These are phyloP conservation scores for Leptographium wingfieldii DNA, from an alignment of 2,329 filamentous ascomycete genomes.

Conservation along the genomic window DNA sequence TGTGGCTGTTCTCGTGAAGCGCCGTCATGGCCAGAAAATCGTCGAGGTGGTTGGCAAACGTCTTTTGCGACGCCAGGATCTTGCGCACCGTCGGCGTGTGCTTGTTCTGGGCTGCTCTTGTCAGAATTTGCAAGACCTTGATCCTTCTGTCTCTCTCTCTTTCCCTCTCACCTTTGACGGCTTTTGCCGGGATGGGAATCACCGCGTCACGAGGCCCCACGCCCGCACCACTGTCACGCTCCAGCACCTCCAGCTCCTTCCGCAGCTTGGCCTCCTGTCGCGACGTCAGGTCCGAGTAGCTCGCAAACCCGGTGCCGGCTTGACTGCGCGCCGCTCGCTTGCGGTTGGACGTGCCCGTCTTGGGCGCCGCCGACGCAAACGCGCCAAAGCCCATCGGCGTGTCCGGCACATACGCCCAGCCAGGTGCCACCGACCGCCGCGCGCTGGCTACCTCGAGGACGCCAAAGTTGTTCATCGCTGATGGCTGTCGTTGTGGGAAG, in stretches of 20 bases:
- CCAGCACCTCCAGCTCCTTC: conserved; percentile 70
- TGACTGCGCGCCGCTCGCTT: conserved; percentile 55
- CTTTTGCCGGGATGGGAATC: conserved; percentile 54
- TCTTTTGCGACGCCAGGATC: conserved; percentile 70
- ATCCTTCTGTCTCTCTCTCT: conserved; percentile 21
- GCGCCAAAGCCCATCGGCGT: conserved; percentile 40
- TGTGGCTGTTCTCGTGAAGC: conserved; percentile 24
- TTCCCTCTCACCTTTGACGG: conserved; percentile 16
- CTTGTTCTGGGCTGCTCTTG: conserved; percentile 31
- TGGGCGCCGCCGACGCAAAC: conserved; percentile 35
- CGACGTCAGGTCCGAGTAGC: conserved; percentile 51
- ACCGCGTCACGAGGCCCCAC: conserved; percentile 41
- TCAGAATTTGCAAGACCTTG: conserved; percentile 16
- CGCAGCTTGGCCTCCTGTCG: conserved; percentile 71
- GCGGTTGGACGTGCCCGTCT: conserved; percentile 21
- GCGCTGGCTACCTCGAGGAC: conserved; percentile 72
- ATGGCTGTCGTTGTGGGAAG: not conserved
- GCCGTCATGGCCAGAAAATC: conserved; percentile 58
- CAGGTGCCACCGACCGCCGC: conserved; percentile 59
- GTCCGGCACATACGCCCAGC: conserved; percentile 88
- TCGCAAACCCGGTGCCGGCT: conserved; percentile 17
- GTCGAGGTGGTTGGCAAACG: conserved; percentile 70
- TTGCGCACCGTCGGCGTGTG: conserved; percentile 60
- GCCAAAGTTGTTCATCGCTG: conserved; percentile 52
- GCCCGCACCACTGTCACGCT: conserved; percentile 55